phyloP scores from a whole-genome alignment of 108 stramenopile genomes.

The Skeletonema potamos region DNA sequence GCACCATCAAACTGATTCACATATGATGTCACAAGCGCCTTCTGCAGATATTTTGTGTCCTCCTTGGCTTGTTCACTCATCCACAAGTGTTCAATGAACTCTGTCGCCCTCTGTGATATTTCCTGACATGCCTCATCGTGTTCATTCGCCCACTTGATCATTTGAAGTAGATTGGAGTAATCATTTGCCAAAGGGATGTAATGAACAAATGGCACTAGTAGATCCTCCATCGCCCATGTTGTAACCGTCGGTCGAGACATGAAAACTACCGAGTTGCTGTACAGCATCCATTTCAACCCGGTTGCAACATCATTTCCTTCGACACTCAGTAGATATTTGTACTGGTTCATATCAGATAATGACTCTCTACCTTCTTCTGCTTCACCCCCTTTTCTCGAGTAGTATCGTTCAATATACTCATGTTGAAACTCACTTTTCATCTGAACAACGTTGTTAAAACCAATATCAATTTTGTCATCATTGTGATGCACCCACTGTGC shows the following conservation, averaged over 20 bases:
- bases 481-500: neutral
- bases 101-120: conserved; percentile 59
- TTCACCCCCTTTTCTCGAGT: neutral
- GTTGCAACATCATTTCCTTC: conserved; percentile 82
- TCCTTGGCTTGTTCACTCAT: neutral
- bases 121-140: conserved; percentile 54
- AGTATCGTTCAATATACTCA: neutral
- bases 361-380: neutral
- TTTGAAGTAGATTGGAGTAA: conserved; percentile 57
- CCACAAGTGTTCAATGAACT: conserved; percentile 65
- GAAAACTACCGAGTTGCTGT: conserved; percentile 64
- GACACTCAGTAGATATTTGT: conserved; percentile 30
- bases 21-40: neutral
- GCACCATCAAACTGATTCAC: neutral
- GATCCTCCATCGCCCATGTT: conserved; percentile 71
- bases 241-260: conserved; percentile 69
- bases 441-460: neutral
- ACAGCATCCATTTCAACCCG: conserved; percentile 73
- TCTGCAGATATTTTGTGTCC: neutral
- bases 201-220: conserved; percentile 72
- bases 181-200: conserved; percentile 66
- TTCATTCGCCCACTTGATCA: conserved; percentile 63
- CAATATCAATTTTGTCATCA: neutral
- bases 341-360: neutral
- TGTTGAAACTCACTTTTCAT: neutral